Base-by-base conservation (phyloP, 2,329 filamentous ascomycete genomes). In the Trichoderma brevicompactum region DNA sequence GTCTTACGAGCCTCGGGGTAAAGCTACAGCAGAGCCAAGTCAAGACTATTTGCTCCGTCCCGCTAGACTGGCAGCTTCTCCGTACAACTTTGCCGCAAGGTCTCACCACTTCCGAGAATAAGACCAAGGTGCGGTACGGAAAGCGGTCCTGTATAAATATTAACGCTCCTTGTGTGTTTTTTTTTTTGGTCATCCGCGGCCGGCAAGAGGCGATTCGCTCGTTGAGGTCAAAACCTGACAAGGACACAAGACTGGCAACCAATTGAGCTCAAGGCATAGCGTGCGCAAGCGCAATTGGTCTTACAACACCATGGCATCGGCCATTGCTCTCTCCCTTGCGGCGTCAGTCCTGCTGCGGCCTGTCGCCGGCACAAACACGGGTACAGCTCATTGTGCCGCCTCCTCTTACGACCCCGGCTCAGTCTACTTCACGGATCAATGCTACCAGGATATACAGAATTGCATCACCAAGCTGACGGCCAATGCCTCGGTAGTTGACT, bases 381-480 rank as follows among this genome's bases (percentile, higher is more conserved):
- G 19, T 3, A 50, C 44, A 6, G 19, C 15, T 5, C 32, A 61
- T 17, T 65, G 60, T 17, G 48, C 53, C 19, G 32, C 40, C 7
- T 36, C 43, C 23, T 40, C 52, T 12, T 55, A 67, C 40, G 13
- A n/a, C 2, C 65, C 54, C 7, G 34, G 48, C 17, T 48, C 38
- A 7, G 34, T 44, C 7, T 50, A 65, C 32, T 60, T 65, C 34
- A 60, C 54, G 1, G 15, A 34, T 7, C 12, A 49, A 48, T 61
- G 54, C 41, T 61, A 65, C 23, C 38, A 44, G 13, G 54, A 56
- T 15, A 43, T 65, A 13, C n/a, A 60, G 28, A 49, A 53, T 19
- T 65, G 62, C 48, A 43, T 55, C n/a, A 9, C 65, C n/a, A 44
- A 65, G 54, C 34, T 61, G 17, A 41, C 43, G n/a, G 65, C 62